Evolutionary conservation across 2,329 filamentous ascomycete genomes (phyloP), one percentile per base, ranked within the genome.

Genomic region (Podosphaera xanthii): DNA sequence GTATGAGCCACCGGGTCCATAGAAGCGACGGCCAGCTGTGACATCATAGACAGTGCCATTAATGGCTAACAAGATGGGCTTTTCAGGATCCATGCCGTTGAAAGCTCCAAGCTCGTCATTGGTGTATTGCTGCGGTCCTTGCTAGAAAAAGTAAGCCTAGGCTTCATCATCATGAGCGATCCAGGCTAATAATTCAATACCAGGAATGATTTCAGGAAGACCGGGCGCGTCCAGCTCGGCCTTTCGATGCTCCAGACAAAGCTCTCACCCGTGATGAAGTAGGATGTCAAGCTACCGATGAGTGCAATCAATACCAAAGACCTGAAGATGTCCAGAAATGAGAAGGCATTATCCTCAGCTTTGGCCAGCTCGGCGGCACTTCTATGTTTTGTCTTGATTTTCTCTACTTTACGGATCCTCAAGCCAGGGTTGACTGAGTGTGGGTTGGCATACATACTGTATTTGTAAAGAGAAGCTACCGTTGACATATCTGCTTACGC

Each of bases 1-100:
- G 75, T 98, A 98, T 44, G 81, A 82, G 3, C 90, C 92, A 35
- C 88, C 89, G 0, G 90, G 84, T 0, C 87, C 87, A 74, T 92
- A 92, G 72, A 85, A 74, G 70, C 77, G 71, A 65, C 79, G 76
- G 59, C 82, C 82, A 36, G 77, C 72, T n/a, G 80, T 79, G 48
- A 94, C 87, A 71, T 94, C 87, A 76, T 85, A 92, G 72, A 94
- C 86, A 60, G 81, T 86, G 67, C 86, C 84, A 74, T 92, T 91
- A 67, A 98, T 82, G 62, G 89, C 88, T 59, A 98, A 79, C 74
- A 95, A 94, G 70, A 97, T 81, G 5, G 92, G 92, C 61, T 84
- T 81, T 6, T 72, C 70, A 8, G 82, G 74, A 71, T 95, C 82
- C 60, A 74, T 77, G 72, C 92, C 94, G 72, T 94, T 83, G 76